Percentiles rank a stretch among this genome's conserved stretches.
These are phyloP conservation scores for Escovopsis sp. DNA, from an alignment of 2,329 filamentous ascomycete genomes.

Conservation along the genomic window DNA sequence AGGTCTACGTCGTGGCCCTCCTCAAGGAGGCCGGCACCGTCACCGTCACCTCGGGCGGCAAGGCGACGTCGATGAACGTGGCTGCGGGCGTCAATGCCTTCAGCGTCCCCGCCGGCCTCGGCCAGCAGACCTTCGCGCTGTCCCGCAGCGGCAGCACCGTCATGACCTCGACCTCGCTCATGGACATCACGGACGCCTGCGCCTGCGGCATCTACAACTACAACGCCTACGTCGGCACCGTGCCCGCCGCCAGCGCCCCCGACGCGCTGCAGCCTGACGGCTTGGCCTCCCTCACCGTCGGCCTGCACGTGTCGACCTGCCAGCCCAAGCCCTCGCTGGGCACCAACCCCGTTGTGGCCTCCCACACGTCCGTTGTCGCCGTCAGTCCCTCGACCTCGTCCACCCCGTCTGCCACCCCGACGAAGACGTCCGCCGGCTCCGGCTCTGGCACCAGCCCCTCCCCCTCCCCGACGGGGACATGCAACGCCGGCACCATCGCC, in stretches of 20 bases:
- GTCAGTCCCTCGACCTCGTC: no score
- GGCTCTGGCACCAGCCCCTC: no score
- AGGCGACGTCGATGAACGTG: constrained; percentile 19
- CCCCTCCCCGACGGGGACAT: constrained; percentile 21
- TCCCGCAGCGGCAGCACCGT: constrained; percentile 24
- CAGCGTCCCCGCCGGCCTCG: constrained; percentile 29
- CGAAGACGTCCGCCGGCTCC: no score
- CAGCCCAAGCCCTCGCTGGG: constrained; percentile 15
- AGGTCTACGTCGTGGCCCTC: constrained; percentile 36
- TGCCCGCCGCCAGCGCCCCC: constrained; percentile 20
- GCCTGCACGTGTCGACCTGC: constrained; percentile 6
- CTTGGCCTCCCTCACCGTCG: constrained; percentile 2
- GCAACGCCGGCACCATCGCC: constrained; percentile 13
- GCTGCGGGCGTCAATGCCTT: constrained; percentile 17
- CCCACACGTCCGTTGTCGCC: no score
- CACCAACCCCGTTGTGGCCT: no score
- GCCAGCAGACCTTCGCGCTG: constrained; percentile 26
- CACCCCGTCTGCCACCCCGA: no score
- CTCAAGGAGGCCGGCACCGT: constrained; percentile 29
- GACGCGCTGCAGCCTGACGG: constrained; percentile 5
- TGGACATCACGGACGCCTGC: constrained; percentile 32
- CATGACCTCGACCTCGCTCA: constrained; percentile 30
- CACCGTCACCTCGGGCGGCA: constrained; percentile 28
- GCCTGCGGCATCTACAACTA: constrained; percentile 40
- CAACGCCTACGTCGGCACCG: constrained; percentile 36